Base-by-base conservation (phyloP, 805 yeast genomes). In the Lipomyces starkeyi region DNA sequence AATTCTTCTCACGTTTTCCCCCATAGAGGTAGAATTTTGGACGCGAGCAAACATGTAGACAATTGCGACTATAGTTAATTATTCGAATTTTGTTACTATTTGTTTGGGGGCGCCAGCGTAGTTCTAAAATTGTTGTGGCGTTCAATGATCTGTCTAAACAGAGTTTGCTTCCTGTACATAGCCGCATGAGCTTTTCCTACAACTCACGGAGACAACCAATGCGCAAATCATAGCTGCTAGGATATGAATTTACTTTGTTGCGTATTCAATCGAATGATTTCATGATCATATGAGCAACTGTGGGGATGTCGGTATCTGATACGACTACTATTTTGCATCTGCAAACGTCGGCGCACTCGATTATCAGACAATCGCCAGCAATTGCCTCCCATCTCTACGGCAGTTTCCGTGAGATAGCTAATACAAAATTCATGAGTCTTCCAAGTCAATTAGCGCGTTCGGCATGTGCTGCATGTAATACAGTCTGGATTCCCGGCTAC, bases 401-500 rank as follows among this genome's bases (percentile, higher is more conserved):
- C 11, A 37, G 56, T 13, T 67, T 69, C 37, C 27, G 29, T 7
- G 60, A 61, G 25, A 17, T 14, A n/a, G 72, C 72, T 3, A 61
- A 25, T 11, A 40, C 58, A 37, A 40, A 40, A 7, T 37, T 35
- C 8, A 61, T 68, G 2, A 13, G 29, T n/a, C 58, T 69, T 34
- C 72, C 72, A 17, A 55, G 32, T 17, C 68, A 66, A 25, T 64
- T 69, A 5, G 49, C 59, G 29, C 62, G 71, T 13, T 13, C 65
- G 20, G 64, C 71, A 17, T 69, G 72, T 52, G 59, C 62, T 11
- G 68, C 64, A 27, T 69, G 72, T 37, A 6, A 57, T 37, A 35
- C 67, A 17, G 66, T 69, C 14, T 69, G 71, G 71, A 62, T 69
- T 49, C 71, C 72, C 37, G 72, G 71, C 20, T 49, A 47, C 34